These are phyloP conservation scores for Globisporangium lucens DNA, from an alignment of 352 stramenopile species.

Conservation along the genomic window DNA sequence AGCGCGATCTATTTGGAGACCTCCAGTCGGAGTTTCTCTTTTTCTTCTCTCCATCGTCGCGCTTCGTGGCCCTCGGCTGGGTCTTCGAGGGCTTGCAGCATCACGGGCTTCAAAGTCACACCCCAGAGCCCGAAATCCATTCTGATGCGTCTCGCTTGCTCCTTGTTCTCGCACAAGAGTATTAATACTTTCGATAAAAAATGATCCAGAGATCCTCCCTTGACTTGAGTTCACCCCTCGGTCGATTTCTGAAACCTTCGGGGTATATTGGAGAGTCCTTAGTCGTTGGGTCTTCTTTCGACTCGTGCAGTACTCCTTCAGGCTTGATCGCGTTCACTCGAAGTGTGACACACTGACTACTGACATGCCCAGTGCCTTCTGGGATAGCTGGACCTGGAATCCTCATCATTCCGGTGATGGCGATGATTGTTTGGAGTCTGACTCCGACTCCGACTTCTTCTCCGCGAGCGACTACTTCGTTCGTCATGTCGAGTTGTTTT, in stretches of 20 bases:
- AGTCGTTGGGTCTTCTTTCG: not conserved
- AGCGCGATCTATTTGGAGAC: constrained; percentile 10
- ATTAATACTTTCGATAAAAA: constrained; percentile 13
- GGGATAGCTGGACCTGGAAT: not conserved
- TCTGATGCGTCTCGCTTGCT: not conserved
- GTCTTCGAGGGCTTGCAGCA: not conserved
- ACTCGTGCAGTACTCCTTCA: not conserved
- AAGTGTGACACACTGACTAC: not conserved
- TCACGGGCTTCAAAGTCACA: not conserved
- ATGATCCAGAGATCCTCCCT: not conserved
- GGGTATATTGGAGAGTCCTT: not conserved
- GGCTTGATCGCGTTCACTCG: not conserved
- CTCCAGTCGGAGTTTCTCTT: constrained; percentile 6
- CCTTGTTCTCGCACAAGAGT: not conserved
- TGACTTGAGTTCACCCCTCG: no score
- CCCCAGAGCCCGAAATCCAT: not conserved
- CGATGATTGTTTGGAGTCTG: no score
- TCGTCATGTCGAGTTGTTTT: not conserved
- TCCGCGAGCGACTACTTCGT: not conserved
- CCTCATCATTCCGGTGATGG: not conserved
- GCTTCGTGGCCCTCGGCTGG: not conserved
- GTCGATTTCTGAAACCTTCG: not conserved
- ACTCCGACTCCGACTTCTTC: constrained; percentile 13
- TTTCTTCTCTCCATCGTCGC: not conserved
- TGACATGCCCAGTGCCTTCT: not conserved